phyloP scores from a whole-genome alignment of 768 basidiomycete genomes.

The Boletus vinaceobasis region DNA sequence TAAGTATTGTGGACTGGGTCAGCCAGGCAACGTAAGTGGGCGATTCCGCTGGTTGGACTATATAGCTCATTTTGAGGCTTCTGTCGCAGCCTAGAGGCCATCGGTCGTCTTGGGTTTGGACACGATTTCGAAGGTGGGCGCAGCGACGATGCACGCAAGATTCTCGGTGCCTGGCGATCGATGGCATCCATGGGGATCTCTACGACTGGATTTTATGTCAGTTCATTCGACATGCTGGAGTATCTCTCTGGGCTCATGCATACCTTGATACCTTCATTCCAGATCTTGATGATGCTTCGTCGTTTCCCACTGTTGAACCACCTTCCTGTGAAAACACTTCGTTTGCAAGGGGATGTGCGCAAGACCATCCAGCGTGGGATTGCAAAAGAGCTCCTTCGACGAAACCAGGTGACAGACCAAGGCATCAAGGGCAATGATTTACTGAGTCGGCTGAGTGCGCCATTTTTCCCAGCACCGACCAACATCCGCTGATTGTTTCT shows the following conservation, averaged over 20 bases:
- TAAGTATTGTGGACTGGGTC: conserved; percentile 4
- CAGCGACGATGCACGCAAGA: conserved; percentile 1
- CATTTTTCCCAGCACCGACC: background rate
- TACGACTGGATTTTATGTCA: conserved; percentile 1
- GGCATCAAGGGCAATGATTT: background rate
- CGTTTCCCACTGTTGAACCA: conserved; percentile 4
- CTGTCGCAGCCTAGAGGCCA: background rate
- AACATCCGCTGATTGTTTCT: background rate
- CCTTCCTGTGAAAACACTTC: conserved; percentile 8
- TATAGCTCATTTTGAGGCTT: background rate
- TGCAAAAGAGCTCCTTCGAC: conserved; percentile 12
- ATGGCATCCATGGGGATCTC: conserved; percentile 7
- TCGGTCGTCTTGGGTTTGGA: conserved; percentile 7
- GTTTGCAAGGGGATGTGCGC: conserved; percentile 11
- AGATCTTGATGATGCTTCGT: conserved; percentile 1
- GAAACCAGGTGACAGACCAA: background rate
- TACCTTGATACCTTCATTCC: background rate
- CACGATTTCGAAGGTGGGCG: conserved; percentile 5
- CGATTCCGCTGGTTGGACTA: background rate
- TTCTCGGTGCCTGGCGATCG: conserved; percentile 1
- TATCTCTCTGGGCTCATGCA: background rate
- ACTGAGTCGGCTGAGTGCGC: conserved; percentile 1
- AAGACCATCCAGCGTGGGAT: conserved; percentile 10
- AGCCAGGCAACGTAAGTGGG: conserved; percentile 5
- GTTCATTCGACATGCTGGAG: background rate